Conservation (phyloP, 2,329 filamentous ascomycete species). For the Colletotrichum australisinense region DNA sequence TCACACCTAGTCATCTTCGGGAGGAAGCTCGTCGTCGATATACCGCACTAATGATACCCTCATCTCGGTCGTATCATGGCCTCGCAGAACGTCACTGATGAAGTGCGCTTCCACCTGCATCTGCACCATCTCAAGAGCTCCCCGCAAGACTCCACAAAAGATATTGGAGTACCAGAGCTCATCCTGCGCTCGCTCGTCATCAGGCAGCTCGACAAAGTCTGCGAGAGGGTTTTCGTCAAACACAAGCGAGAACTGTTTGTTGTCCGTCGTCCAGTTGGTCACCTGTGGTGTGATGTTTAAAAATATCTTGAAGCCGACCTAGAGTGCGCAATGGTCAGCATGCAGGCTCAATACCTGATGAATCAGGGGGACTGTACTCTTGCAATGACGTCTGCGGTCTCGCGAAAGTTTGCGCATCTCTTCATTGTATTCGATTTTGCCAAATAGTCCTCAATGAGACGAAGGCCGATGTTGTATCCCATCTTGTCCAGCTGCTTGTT, state of each 20-base stretch:
- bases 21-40: conserved; percentile 97
- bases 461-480: conserved; percentile 98
- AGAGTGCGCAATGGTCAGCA: conserved; percentile 37
- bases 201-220: conserved; percentile 96
- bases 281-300: conserved; percentile 94
- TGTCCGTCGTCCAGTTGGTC: conserved; percentile 95
- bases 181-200: conserved; percentile 94
- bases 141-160: conserved; percentile 90
- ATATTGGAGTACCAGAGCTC: conserved; percentile 99
- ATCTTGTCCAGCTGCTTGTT: conserved; percentile 99
- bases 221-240: conserved; percentile 98
- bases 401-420: conserved; percentile 90
- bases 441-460: conserved; percentile 96
- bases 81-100: conserved; percentile 90
- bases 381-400: conserved; percentile 96
- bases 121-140: conserved; percentile 97
- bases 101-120: conserved; percentile 99
- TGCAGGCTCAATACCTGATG: neutral
- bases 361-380: conserved; percentile 68
- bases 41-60: conserved; percentile 90
- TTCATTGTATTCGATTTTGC: conserved; percentile 93
- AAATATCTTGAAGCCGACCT: conserved; percentile 99
- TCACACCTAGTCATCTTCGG: conserved; percentile 83
- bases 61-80: conserved; percentile 98
- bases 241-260: conserved; percentile 94